These are phyloP conservation scores for Ustilago hordei DNA, from an alignment of 1,284 basidiomycete genomes.

Conservation along the genomic window DNA sequence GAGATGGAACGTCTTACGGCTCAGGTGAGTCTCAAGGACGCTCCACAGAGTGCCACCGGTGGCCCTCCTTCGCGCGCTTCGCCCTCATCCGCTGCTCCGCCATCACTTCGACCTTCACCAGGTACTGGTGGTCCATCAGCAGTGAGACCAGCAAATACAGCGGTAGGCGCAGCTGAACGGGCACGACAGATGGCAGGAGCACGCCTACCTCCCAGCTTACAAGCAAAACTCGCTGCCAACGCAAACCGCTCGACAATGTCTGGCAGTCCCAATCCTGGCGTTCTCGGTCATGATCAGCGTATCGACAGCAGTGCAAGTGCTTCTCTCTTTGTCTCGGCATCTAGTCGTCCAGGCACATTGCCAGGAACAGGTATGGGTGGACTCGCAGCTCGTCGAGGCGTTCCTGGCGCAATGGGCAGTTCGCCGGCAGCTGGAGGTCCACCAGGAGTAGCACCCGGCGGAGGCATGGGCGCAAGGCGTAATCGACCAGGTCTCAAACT, in stretches of 20 bases:
- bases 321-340: slow-evolving; percentile 45
- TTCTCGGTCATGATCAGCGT: slow-evolving; percentile 56
- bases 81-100: slow-evolving; percentile 8
- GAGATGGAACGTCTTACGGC: slow-evolving; percentile 47
- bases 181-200: slow-evolving; percentile 60
- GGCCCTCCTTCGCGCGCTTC: slow-evolving; percentile 34
- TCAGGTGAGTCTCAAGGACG: slow-evolving; percentile 42
- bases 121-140: slow-evolving; percentile 25
- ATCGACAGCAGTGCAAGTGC: slow-evolving; percentile 59
- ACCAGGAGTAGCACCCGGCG: slow-evolving; percentile 24
- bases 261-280: slow-evolving; percentile 18
- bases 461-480: slow-evolving; percentile 36
- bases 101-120: slow-evolving; percentile 19
- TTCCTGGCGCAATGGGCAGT: slow-evolving; percentile 71
- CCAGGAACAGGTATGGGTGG: slow-evolving; percentile 46
- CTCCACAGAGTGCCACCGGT: slow-evolving; percentile 37
- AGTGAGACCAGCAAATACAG: slow-evolving; percentile 27
- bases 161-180: slow-evolving; percentile 55
- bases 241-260: slow-evolving; percentile 45
- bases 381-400: slow-evolving; percentile 53
- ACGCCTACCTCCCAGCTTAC: slow-evolving; percentile 80
- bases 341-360: slow-evolving; percentile 25
- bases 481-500: slow-evolving; percentile 58
- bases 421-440: slow-evolving; percentile 71
- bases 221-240: slow-evolving; percentile 87